Base-by-base conservation (phyloP, 345 rosid species). In the Mallotus nudiflorus region DNA sequence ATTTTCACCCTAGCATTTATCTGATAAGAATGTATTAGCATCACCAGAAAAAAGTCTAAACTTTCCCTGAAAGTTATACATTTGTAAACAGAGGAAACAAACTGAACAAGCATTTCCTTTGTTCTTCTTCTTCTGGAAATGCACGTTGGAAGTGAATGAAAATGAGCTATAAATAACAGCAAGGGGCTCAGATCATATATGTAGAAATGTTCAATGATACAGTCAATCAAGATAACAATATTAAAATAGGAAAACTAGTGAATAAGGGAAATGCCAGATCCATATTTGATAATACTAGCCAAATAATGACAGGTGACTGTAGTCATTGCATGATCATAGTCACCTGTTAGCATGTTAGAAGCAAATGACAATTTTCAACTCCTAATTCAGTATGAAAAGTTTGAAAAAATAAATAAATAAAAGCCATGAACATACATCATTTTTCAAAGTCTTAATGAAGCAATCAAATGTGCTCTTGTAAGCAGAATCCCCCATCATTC, bases 401-500 rank as follows among this genome's bases (percentile, higher is more conserved):
- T n/a, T n/a, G n/a, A n/a, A n/a, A n/a, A n/a, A n/a, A n/a, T 33
- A 33, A 33, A 33, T 33, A 33, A 33, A 9, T 42, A 42, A 42
- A 42, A 42, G 46, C 4, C 2, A 61, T 15, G 22, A 64, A 24
- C 72, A 65, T 66, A 90, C 99, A 91, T 95, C 99, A 14, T 84
- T 83, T 82, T 85, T 92, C 89, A 88, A 68, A 44, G 99, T 95
- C 83, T 85, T 95, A 72, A 88, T 42, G 79, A 95, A 92, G 82
- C 99, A 95, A 77, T 95, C 99, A 11, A 90, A 42, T 49, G 99
- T 95, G 82, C 78, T 95, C 75, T 75, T 90, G 85, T 89, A 92
- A 72, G 91, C 82, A 59, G 97, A 81, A 78, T 95, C 99, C 64
- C 99, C 99, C 97, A 95, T 90, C 99, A 95, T 95, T 81, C 99